Conservation (phyloP, 805 yeast species). For the Ogataea sp. region DNA sequence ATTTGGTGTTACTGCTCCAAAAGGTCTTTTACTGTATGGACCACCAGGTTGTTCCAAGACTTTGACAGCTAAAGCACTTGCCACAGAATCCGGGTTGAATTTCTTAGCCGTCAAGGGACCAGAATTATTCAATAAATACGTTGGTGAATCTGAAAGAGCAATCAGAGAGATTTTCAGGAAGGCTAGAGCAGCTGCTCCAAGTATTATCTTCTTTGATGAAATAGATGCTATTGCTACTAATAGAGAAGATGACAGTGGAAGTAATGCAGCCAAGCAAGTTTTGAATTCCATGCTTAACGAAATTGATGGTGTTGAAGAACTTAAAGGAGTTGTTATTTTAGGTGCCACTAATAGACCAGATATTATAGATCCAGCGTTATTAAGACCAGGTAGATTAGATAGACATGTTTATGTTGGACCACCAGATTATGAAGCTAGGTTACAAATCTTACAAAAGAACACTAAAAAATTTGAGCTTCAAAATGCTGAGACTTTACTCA, state of each 20-base stretch:
- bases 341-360: constrained; percentile 98
- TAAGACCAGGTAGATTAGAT: constrained; percentile 94
- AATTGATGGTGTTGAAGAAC: constrained; percentile 94
- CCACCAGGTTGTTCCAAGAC: constrained; percentile 99
- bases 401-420: constrained; percentile 90
- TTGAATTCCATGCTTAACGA: constrained; percentile 87
- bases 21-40: constrained; percentile 88
- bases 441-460: constrained; percentile 67
- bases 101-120: constrained; percentile 97
- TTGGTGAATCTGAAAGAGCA: constrained; percentile 93
- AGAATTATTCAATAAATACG: constrained; percentile 86
- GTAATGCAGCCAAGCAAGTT: constrained; percentile 75
- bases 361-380: constrained; percentile 82
- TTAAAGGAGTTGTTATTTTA: constrained; percentile 86
- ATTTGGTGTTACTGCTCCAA: constrained; percentile 84
- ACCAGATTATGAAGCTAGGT: constrained; percentile 75
- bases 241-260: constrained; percentile 51
- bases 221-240: constrained; percentile 87
- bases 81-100: constrained; percentile 91
- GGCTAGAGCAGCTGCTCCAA: constrained; percentile 89
- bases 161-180: constrained; percentile 88
- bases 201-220: constrained; percentile 93
- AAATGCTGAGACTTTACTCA: constrained; percentile 33
- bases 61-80: constrained; percentile 87
- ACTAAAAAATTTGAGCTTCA: constrained; percentile 54